phyloP scores from a whole-genome alignment of 495 filamentous ascomycete species.

The Penicillium subrubescens region DNA sequence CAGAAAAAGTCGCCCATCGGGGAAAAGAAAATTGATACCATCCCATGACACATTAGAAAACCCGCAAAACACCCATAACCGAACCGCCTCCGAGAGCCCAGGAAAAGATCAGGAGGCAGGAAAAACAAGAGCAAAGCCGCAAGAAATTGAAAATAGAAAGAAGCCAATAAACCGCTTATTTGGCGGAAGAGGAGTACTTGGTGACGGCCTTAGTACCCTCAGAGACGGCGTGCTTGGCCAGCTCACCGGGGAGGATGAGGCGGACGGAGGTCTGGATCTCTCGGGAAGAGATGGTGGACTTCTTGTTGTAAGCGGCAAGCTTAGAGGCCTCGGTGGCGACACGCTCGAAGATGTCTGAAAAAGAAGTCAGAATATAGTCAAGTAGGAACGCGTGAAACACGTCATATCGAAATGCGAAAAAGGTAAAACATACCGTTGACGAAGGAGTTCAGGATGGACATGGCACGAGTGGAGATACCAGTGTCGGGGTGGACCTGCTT shows the following conservation, averaged over 20 bases:
- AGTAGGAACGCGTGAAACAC: conserved; percentile 1
- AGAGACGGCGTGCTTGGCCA: conserved; percentile 98
- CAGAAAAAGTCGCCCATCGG: conserved; percentile 67
- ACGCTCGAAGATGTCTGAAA: conserved; percentile 97
- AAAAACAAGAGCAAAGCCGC: conserved; percentile 51
- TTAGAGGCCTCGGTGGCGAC: conserved; percentile 98
- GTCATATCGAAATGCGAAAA: neutral
- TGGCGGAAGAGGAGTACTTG: conserved; percentile 99
- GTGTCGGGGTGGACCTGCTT: conserved; percentile 99
- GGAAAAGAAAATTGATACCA: conserved; percentile 65
- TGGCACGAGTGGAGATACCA: conserved; percentile 99
- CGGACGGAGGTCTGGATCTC: conserved; percentile 99
- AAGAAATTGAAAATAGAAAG: conserved; percentile 43
- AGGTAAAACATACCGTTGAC: conserved; percentile 80
- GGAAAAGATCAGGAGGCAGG: conserved; percentile 58
- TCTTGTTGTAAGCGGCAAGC: conserved; percentile 99
- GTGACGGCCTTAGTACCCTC: conserved; percentile 99
- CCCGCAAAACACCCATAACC: conserved; percentile 67
- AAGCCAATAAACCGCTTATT: conserved; percentile 67
- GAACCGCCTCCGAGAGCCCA: conserved; percentile 61
- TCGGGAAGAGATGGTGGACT: conserved; percentile 98
- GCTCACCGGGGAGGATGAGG: conserved; percentile 95
- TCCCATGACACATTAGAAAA: conserved; percentile 90
- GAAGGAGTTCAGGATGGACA: conserved; percentile 99
- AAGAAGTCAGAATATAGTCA: conserved; percentile 10